These are phyloP conservation scores for Colletotrichum sublineola DNA, from an alignment of 2,329 filamentous ascomycete genomes.

Conservation along the genomic window DNA sequence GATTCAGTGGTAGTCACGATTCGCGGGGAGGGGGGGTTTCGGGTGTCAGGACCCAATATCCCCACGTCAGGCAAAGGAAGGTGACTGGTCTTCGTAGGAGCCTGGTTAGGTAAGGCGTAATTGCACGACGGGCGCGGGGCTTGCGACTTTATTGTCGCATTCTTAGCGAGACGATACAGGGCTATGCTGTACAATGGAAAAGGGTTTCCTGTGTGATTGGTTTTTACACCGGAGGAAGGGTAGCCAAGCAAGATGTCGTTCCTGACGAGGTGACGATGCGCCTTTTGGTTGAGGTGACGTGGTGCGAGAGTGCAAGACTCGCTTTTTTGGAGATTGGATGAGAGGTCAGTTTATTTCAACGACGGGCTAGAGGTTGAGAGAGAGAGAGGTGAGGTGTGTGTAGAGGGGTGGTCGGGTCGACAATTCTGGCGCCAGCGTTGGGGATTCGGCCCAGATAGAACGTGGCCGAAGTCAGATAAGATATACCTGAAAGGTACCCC, in stretches of 20 bases:
- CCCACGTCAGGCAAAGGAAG: constrained; percentile 33
- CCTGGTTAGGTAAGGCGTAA: constrained; percentile 39
- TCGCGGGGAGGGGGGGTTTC: not conserved
- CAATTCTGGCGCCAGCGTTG: constrained; percentile 8
- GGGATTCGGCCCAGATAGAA: constrained; percentile 6
- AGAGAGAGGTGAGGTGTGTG: constrained; percentile 1
- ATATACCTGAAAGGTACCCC: constrained; percentile 20
- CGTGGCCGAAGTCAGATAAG: constrained; percentile 30
- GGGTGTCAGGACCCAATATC: constrained; percentile 25
- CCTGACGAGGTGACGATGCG: constrained; percentile 13
- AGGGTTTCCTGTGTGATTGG: not conserved
- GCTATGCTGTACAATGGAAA: not conserved
- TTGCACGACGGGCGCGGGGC: constrained; percentile 33
- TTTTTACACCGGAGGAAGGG: not conserved
- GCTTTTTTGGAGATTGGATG: constrained; percentile 34
- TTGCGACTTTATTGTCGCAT: constrained; percentile 32
- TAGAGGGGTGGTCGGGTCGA: constrained; percentile 19
- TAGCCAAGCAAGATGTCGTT: not conserved
- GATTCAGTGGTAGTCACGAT: constrained; percentile 26
- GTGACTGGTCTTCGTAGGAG: constrained; percentile 30
- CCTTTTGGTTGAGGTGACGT: constrained; percentile 7
- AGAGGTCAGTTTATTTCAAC: constrained; percentile 36
- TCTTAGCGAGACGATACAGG: not conserved
- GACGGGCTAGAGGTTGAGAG: constrained; percentile 24
- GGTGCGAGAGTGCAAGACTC: constrained; percentile 4